phyloP scores from a whole-genome alignment of 2,329 filamentous ascomycete genomes.

The Colletotrichum agaves region DNA sequence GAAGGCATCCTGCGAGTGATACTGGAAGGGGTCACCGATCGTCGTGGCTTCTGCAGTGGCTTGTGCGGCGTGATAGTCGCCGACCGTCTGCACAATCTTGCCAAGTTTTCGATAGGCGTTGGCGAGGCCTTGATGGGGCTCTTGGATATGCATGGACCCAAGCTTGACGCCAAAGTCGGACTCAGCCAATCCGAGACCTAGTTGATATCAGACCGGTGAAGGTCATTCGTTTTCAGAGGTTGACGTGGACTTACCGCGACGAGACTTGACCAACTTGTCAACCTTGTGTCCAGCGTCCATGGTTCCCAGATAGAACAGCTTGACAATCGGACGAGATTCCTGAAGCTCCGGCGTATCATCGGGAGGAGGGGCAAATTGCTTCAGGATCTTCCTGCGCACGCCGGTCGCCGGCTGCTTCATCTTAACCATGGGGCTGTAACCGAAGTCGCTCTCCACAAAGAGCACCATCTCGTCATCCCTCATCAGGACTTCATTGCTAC shows the following conservation, averaged over 20 bases:
- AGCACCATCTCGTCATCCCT: slow-evolving; percentile 96
- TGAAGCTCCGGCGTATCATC: slow-evolving; percentile 97
- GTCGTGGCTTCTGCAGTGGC: slow-evolving; percentile 97
- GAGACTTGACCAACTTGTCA: slow-evolving; percentile 90
- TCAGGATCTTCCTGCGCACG: slow-evolving; percentile 92
- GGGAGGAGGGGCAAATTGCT: slow-evolving; percentile 97
- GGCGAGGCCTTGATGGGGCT: slow-evolving; percentile 86
- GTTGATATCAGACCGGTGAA: slow-evolving; percentile 39
- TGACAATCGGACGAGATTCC: slow-evolving; percentile 89
- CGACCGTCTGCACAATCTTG: slow-evolving; percentile 90
- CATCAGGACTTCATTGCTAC: slow-evolving; percentile 91
- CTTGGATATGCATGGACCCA: slow-evolving; percentile 86
- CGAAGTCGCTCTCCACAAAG: slow-evolving; percentile 99
- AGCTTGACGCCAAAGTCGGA: slow-evolving; percentile 94
- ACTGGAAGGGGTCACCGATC: slow-evolving; percentile 90
- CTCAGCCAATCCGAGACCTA: slow-evolving; percentile 90
- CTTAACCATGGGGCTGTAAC: slow-evolving; percentile 94
- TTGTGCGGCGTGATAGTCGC: slow-evolving; percentile 95
- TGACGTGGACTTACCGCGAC: slow-evolving; percentile 75
- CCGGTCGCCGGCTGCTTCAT: slow-evolving; percentile 98
- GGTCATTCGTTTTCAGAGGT: neutral
- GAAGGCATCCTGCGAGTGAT: slow-evolving; percentile 94
- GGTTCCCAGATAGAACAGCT: slow-evolving; percentile 92
- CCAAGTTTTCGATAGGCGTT: slow-evolving; percentile 96
- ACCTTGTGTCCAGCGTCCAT: slow-evolving; percentile 99